Percentiles rank a stretch among this genome's conserved stretches.
Conservation (phyloP, 306 rosid genomes). For the Lablab purpureus region DNA sequence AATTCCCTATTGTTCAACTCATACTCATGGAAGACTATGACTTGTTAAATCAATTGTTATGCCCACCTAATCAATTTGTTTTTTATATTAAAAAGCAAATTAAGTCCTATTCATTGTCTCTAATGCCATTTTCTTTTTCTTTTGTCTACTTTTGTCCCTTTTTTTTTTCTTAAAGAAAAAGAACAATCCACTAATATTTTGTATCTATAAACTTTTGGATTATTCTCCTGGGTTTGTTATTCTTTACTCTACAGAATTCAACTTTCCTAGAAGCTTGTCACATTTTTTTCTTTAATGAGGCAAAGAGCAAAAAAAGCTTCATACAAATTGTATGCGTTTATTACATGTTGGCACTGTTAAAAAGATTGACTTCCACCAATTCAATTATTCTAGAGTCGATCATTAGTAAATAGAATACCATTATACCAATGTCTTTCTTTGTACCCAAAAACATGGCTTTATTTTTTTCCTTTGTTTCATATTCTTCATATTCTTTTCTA, state of each 20-base stretch:
- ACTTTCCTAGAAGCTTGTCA: neutral
- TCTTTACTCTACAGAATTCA: neutral
- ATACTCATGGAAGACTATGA: neutral
- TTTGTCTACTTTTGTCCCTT: neutral
- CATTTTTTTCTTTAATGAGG: neutral
- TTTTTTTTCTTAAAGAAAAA: slow-evolving; percentile 1
- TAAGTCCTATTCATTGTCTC: slow-evolving; percentile 8
- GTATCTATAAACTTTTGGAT: slow-evolving; percentile 8
- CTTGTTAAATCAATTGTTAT: slow-evolving; percentile 2
- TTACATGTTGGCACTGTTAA: neutral
- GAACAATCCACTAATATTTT: slow-evolving; percentile 19
- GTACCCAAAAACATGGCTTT: neutral
- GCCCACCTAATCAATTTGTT: slow-evolving; percentile 34
- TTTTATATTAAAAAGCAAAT: slow-evolving; percentile 35
- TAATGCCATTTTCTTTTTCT: neutral
- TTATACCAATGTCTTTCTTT: neutral
- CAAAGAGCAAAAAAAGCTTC: neutral
- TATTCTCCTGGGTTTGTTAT: neutral
- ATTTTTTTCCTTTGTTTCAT: neutral
- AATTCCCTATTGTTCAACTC: neutral
- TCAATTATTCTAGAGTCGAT: neutral
- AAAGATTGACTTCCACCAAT: neutral
- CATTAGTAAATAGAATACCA: neutral
- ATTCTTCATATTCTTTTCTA: neutral
- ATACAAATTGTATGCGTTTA: neutral